Percentiles rank a stretch among this genome's conserved stretches.
phyloP scores from a whole-genome alignment of 2,329 filamentous ascomycete species.

The Penicillium freii region DNA sequence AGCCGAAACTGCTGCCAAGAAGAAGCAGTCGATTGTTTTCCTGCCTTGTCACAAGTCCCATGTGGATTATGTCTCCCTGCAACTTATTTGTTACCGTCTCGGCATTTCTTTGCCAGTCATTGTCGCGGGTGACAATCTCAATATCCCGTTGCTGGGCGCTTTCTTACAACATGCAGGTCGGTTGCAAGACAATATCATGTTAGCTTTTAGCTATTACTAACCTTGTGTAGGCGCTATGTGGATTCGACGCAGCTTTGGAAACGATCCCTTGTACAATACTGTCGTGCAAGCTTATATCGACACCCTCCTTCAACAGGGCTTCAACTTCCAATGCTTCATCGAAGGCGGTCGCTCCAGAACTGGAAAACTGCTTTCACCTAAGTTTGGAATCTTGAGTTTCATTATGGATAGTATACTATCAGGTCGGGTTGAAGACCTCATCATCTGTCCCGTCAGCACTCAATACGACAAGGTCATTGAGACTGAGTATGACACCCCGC shows the following conservation, averaged over 20 bases:
- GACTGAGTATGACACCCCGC: slow-evolving; percentile 59
- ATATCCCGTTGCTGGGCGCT: slow-evolving; percentile 82
- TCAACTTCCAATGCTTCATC: slow-evolving; percentile 96
- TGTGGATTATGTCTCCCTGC: slow-evolving; percentile 92
- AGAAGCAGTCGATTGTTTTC: slow-evolving; percentile 95
- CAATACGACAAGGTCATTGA: slow-evolving; percentile 99
- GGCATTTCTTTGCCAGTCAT: slow-evolving; percentile 87
- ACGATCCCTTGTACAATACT: slow-evolving; percentile 84
- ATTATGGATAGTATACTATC: slow-evolving; percentile 86
- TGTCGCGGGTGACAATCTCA: slow-evolving; percentile 93
- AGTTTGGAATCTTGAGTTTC: slow-evolving; percentile 92
- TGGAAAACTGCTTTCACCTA: slow-evolving; percentile 87
- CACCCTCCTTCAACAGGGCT: slow-evolving; percentile 82
- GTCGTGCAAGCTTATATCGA: slow-evolving; percentile 97
- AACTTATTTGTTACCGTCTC: slow-evolving; percentile 91
- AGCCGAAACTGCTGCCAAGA: slow-evolving; percentile 75
- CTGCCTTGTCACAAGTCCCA: slow-evolving; percentile 92
- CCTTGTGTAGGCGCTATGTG: slow-evolving; percentile 71
- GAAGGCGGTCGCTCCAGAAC: slow-evolving; percentile 91
- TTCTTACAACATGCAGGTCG: slow-evolving; percentile 88
- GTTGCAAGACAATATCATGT: slow-evolving; percentile 14
- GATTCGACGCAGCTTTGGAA: slow-evolving; percentile 88
- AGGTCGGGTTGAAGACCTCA: slow-evolving; percentile 81
- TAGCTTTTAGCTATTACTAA: slow-evolving; percentile 15
- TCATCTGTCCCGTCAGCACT: slow-evolving; percentile 92